Percentiles rank a stretch among this genome's conserved stretches.
Conservation (phyloP, 129 eudicot species). For the Deinandra increscens region DNA sequence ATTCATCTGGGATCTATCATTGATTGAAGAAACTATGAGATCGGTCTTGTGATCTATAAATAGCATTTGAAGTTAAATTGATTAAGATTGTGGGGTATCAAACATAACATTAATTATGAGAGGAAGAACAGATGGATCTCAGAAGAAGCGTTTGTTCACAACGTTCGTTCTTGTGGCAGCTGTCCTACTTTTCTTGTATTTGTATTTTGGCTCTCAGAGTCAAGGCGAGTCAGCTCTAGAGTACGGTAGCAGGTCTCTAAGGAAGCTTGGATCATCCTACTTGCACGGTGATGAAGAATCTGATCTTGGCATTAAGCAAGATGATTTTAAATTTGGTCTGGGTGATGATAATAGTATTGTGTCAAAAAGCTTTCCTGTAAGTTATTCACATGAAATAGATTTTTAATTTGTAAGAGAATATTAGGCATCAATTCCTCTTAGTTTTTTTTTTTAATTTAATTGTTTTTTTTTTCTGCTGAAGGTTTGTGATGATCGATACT, state of each 20-base stretch:
- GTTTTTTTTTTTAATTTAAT: not conserved
- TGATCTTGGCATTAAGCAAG: constrained; percentile 67
- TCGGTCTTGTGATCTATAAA: constrained; percentile 27
- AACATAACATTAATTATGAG: constrained; percentile 43
- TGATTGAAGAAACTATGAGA: constrained; percentile 21
- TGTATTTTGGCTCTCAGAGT: constrained; percentile 75
- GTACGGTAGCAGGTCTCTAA: constrained; percentile 89
- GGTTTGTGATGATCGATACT: constrained; percentile 98
- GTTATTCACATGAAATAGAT: constrained; percentile 23
- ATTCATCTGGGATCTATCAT: constrained; percentile 22
- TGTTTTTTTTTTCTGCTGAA: constrained; percentile 31
- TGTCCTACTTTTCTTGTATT: constrained; percentile 63
- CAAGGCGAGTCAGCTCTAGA: constrained; percentile 85
- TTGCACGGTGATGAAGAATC: constrained; percentile 92
- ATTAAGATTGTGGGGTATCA: constrained; percentile 17
- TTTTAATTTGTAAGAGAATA: not conserved
- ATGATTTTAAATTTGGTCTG: constrained; percentile 59
- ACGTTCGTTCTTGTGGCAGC: constrained; percentile 48
- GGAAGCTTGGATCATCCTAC: constrained; percentile 87
- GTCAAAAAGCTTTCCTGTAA: constrained; percentile 84
- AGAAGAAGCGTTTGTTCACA: constrained; percentile 66
- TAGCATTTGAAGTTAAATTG: constrained; percentile 27
- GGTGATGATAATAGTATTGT: constrained; percentile 74
- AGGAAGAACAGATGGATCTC: constrained; percentile 74
- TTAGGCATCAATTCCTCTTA: not conserved